Conservation (phyloP, 2,329 filamentous ascomycete species). For the Fusarium oligoseptatum region DNA sequence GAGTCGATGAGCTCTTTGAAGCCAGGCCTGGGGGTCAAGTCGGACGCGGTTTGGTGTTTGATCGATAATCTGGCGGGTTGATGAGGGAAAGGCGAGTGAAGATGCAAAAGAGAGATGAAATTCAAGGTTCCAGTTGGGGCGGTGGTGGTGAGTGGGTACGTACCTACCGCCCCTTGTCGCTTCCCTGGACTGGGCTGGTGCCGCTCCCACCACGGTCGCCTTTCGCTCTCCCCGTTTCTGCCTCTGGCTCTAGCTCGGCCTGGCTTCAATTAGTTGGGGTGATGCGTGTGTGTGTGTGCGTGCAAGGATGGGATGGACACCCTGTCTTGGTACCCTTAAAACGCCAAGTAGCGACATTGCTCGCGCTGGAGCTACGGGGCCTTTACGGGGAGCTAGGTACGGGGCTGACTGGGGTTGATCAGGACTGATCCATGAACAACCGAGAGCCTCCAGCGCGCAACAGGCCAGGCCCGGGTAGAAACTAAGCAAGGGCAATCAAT, state of each 20-base stretch:
- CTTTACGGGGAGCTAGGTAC: slow-evolving; percentile 42
- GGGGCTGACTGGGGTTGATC: slow-evolving; percentile 41
- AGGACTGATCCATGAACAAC: slow-evolving; percentile 19
- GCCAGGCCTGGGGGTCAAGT: slow-evolving; percentile 30
- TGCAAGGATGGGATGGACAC: slow-evolving; percentile 36
- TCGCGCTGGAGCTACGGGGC: slow-evolving; percentile 42
- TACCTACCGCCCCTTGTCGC: slow-evolving; percentile 38
- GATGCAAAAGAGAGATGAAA: slow-evolving; percentile 53
- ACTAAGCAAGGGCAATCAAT: slow-evolving; percentile 17
- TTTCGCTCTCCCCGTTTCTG: slow-evolving; percentile 45
- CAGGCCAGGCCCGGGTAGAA: not conserved
- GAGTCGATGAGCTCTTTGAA: slow-evolving; percentile 34
- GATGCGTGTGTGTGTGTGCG: slow-evolving; percentile 33
- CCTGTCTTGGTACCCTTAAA: slow-evolving; percentile 43
- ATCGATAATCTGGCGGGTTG: slow-evolving; percentile 34
- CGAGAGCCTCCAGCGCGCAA: slow-evolving; percentile 9
- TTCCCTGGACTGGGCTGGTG: slow-evolving; percentile 11
- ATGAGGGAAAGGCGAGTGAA: slow-evolving; percentile 48
- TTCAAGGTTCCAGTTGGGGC: slow-evolving; percentile 48
- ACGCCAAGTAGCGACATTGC: slow-evolving; percentile 44
- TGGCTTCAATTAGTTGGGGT: slow-evolving; percentile 43
- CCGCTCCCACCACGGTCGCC: slow-evolving; percentile 36
- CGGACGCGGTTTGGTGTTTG: slow-evolving; percentile 26
- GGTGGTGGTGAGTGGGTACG: slow-evolving; percentile 48
- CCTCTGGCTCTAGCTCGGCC: slow-evolving; percentile 31